Evolutionary conservation across 495 filamentous ascomycete species (phyloP).

Genomic region (Neurospora sublineolata): DNA sequence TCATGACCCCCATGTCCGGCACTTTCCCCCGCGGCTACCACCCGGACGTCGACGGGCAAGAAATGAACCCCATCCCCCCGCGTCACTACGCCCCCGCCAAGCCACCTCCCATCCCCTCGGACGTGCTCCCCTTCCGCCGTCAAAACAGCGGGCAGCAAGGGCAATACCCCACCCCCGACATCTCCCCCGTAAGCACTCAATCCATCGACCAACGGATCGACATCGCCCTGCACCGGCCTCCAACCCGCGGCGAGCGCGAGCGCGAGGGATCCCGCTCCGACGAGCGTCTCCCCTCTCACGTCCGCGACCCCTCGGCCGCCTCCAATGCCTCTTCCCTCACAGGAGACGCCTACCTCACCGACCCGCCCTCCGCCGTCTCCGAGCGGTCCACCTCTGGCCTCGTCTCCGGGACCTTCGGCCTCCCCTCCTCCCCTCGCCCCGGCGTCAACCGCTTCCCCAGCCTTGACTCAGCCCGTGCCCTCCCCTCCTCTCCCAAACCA

Average conservation of each 20-base stretch:
- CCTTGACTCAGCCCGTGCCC: conserved; percentile 15
- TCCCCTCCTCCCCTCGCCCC: conserved; percentile 37
- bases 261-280: neutral
- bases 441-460: conserved; percentile 35
- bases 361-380: conserved; percentile 32
- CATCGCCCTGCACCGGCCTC: conserved; percentile 15
- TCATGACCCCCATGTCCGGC: conserved; percentile 42
- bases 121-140: conserved; percentile 32
- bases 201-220: conserved; percentile 39
- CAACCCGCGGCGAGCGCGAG: conserved; percentile 3
- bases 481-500: conserved; percentile 34
- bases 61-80: conserved; percentile 41
- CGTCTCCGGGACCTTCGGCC: conserved; percentile 17
- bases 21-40: conserved; percentile 33
- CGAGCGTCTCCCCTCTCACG: conserved; percentile 13
- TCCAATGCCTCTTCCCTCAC: conserved; percentile 10
- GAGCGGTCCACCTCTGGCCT: conserved; percentile 31
- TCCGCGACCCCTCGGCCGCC: conserved; percentile 22
- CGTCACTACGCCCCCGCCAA: conserved; percentile 35
- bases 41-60: conserved; percentile 24
- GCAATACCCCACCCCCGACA: conserved; percentile 34
- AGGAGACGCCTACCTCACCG: conserved; percentile 11
- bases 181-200: conserved; percentile 36
- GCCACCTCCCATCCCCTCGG: conserved; percentile 33
- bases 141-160: conserved; percentile 13